Base-by-base conservation (phyloP, 768 basidiomycete species). In the Butyriboletus loyo region DNA sequence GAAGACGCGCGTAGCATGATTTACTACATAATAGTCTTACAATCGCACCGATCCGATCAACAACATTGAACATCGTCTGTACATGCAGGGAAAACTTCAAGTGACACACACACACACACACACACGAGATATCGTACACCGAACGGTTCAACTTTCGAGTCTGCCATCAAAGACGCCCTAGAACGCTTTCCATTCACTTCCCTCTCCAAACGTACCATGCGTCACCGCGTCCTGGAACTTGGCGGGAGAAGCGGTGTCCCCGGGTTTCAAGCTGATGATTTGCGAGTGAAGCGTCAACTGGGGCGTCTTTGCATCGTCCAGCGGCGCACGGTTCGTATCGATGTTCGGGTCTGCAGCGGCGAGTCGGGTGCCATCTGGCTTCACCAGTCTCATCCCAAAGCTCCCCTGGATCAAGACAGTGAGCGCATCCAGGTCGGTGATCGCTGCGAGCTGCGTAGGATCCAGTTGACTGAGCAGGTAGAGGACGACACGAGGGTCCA, bases 401-500 rank as follows among this genome's bases (percentile, higher is more conserved):
- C 50, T 56, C 6, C n/a, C 46, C 9, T 49, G 30, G 31, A 60
- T 32, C 28, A 60, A 21, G 8, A 11, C 19, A 6, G 13, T 32
- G 1, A 60, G 3, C 6, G 32, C 7, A 0, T 49, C 32, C 31
- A 60, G 8, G 8, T 41, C n/a, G 7, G 58, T 52, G 46, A 60
- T 46, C 38, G 15, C 11, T 0, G 43, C 15, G 10, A 32, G 53
- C 11, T 41, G 38, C 22, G 3, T 24, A 7, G 19, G 2, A 1
- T 44, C 21, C 8, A 49, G 45, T 19, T n/a, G 58, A 11, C 32
- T 11, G 14, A 62, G 11, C 5, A 62, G 24, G 25, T 56, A 27
- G 40, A 59, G 51, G 27, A 63, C 31, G 30, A 62, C 1, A 9
- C 28, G 51, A 10, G 61, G 49, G 19, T 62, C 61, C 9, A 62